Percentiles rank a stretch among this genome's conserved stretches.
phyloP scores from a whole-genome alignment of 495 filamentous ascomycete genomes.

The Entonaema liquescens region DNA sequence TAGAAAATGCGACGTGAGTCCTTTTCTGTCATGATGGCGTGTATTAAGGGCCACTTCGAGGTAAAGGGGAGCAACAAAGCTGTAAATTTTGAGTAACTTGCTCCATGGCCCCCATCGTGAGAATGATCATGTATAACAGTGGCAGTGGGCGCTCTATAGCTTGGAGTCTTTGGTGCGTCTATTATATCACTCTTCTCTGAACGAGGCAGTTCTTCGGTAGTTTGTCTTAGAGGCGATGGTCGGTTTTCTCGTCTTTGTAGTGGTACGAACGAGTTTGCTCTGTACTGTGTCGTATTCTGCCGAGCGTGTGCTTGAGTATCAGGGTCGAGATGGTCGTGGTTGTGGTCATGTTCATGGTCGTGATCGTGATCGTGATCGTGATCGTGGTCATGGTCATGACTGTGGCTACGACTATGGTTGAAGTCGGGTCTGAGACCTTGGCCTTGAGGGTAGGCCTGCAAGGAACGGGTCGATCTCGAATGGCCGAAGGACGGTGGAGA shows the following conservation, averaged over 20 bases:
- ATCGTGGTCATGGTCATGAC: constrained; percentile 40
- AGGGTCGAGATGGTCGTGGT: constrained; percentile 27
- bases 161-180: constrained; percentile 12
- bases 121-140: constrained; percentile 40
- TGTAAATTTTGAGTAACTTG: constrained; percentile 65
- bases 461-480: constrained; percentile 43
- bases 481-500: constrained; percentile 49
- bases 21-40: constrained; percentile 87
- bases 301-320: constrained; percentile 50
- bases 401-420: constrained; percentile 15
- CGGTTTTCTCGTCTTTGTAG: constrained; percentile 48
- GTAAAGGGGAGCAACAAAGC: constrained; percentile 70
- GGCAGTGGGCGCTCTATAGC: constrained; percentile 23
- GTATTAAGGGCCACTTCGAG: constrained; percentile 75
- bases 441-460: constrained; percentile 39
- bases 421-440: constrained; percentile 33
- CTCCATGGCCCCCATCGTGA: constrained; percentile 38
- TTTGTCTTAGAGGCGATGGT: constrained; percentile 44
- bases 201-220: constrained; percentile 30
- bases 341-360: constrained; percentile 26
- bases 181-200: constrained; percentile 16
- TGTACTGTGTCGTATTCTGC: constrained; percentile 46
- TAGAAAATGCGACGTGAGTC: constrained; percentile 97
- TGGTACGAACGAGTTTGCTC: constrained; percentile 47
- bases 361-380: constrained; percentile 50